Base-by-base conservation (phyloP, 164 flowering plant species). In the Kingdonia uniflora region DNA sequence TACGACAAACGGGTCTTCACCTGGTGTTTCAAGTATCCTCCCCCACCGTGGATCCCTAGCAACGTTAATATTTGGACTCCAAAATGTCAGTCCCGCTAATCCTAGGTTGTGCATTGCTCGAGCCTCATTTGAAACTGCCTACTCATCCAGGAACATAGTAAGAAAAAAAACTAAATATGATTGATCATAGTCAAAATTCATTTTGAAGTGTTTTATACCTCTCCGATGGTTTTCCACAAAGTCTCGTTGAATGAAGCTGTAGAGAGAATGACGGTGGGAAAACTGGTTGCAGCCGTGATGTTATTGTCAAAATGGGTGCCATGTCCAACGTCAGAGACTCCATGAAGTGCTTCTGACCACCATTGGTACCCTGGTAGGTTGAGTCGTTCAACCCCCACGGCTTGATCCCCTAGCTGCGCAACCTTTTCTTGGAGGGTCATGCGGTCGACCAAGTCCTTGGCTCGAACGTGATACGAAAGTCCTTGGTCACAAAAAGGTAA, bases 281-380 rank as follows among this genome's bases (percentile, higher is more conserved):
- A 76, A 23, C 54, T 64, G 6, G 80, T 76, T 46, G 77, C 80
- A 7, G 71, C 44, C 5, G 49, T 5, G 49, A 72, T 51, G 1
- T 55, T 37, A 2, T 66, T 72, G 25, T 59, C 52, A 60, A 76
- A 76, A 41, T 14, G 8, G 37, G 68, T 58, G 20, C 80, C 80
- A 13, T 56, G 63, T 21, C 77, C 76, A 44, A 70, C 65, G 49
- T 39, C 13, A 23, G 74, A 64, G 14, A 76, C 57, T 14, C 77
- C 80, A 43, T 73, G 80, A 38, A 76, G 68, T 13, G 77, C 70
- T 55, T 76, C 77, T 10, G 80, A 76, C 77, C 77, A 76, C 80
- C 77, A 76, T 46, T 76, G 51, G 61, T 68, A 76, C 15, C 66
- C 65, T 1, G 80, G 72, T 37, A 76, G 39, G 54, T 71, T 67